Base-by-base conservation (phyloP, 2,329 filamentous ascomycete species). In the Colletotrichum sojae region DNA sequence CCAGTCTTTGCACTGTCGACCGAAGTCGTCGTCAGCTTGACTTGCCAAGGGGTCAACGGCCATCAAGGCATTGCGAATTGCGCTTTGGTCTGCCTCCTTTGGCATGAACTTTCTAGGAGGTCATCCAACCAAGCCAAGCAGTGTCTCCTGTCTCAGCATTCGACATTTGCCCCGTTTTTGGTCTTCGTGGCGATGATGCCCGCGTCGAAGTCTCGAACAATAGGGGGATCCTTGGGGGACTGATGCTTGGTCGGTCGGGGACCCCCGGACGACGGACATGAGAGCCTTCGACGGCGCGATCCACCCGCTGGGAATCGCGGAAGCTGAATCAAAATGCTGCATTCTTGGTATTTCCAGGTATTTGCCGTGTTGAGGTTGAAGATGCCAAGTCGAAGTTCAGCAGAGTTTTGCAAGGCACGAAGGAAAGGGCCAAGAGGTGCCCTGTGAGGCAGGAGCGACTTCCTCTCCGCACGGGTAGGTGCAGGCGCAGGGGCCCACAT, bases 11-110 rank as follows among this genome's bases (percentile, higher is more conserved):
- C 46, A 9, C 12, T 22, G 18, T 49, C 18, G 46, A 9, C 46
- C 9, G 40, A 43, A 43, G 40, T 43, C 31, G 31, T 43, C 16
- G 40, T 15, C 40, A 43, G 40, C 16, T 43, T 13, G 15, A 15
- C 40, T 43, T 2, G 16, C 40, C 13, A 43, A n/a, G 40, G 40
- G 40, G 40, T 43, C 40, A 6, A n/a, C 16, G 13, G 13, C 4
- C 40, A 4, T 58, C 45, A 63, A 22, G 45, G 57, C 16, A 57
- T 67, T 58, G 64, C 64, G 58, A 43, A 39, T 43, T n/a, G 45
- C 15, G n/a, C 45, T 57, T 27, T 51, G 36, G 59, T 18, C 36
- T 22, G 58, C 48, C 49, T 67, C 52, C 16, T 6, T 36, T 3
- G 31, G 53, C 59, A 63, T 63, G 46, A 63, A 63, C 3, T 4